Conservation (phyloP, 768 basidiomycete species). For the Termitomyces sp. region DNA sequence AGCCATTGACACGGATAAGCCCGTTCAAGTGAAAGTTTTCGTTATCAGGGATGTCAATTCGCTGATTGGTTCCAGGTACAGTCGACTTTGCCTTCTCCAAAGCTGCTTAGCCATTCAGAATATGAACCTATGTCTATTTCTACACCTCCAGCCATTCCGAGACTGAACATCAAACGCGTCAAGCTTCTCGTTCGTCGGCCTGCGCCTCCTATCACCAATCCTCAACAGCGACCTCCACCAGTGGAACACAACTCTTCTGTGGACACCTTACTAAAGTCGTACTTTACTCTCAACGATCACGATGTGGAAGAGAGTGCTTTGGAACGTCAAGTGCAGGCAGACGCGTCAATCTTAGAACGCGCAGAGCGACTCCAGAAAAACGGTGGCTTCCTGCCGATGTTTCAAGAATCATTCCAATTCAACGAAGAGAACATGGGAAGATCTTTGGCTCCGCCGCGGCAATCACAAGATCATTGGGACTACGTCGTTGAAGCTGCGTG, state of each 20-base stretch:
- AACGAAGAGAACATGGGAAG: conserved; percentile 17
- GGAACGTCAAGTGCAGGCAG: conserved; percentile 17
- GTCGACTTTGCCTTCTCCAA: neutral
- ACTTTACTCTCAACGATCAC: conserved; percentile 44
- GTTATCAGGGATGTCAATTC: neutral
- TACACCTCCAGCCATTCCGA: conserved; percentile 14
- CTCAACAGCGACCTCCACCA: conserved; percentile 55
- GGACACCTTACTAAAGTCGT: conserved; percentile 55
- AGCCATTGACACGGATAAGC: neutral
- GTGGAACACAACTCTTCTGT: conserved; percentile 52
- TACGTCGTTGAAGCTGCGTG: conserved; percentile 45
- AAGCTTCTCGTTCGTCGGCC: conserved; percentile 65
- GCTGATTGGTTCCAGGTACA: neutral
- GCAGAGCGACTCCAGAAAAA: conserved; percentile 28
- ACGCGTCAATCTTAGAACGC: conserved; percentile 29
- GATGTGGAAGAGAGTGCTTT: conserved; percentile 34
- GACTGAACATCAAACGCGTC: conserved; percentile 53
- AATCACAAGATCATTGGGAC: conserved; percentile 52
- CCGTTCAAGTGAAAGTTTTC: neutral
- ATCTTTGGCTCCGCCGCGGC: conserved; percentile 27
- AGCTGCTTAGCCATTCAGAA: neutral
- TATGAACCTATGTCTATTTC: conserved; percentile 4
- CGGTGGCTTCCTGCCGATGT: conserved; percentile 34
- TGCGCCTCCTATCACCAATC: conserved; percentile 56
- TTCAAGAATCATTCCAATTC: conserved; percentile 27